Evolutionary conservation across 495 filamentous ascomycete genomes (phyloP), one percentile per base, ranked within the genome.

Genomic region (Aspergillus steynii): DNA sequence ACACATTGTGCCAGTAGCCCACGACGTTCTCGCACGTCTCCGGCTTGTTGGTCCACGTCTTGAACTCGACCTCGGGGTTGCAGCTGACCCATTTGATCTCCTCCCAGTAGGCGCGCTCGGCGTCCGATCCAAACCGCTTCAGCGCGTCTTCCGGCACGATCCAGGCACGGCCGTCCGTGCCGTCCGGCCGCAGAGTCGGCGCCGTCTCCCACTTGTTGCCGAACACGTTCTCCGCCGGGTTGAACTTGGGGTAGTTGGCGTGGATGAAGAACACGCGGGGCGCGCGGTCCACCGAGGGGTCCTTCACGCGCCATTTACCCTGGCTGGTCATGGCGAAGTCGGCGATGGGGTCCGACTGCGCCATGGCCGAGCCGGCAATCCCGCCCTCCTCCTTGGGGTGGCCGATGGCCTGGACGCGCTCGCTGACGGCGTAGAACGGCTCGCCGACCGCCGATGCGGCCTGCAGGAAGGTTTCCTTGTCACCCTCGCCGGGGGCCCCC

Each of bases 401-500:
- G 7, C 81, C 79, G 4, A 81, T 62, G 0, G 76, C 70, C 52
- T 70, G 64, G 53, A 85, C 75, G 59, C 64, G 59, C 45, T 76
- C 75, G 42, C 73, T 77, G 27, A 88, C 82, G 27, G 79, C 67
- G 60, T 83, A 86, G 65, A 79, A 85, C 0, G 81, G 72, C 25
- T 74, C 65, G 5, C 75, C 71, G 5, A 86, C 66, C 4, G 78
- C 81, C 3, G 75, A 63, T 1, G 86, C 85, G 0, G 85, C 85
- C 8, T 80, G 71, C 2, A 85, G 64, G 53, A 88, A 88, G 3
- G 83, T 88, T 63, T 89, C 86, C 68, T 88, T 89, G 65, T 89
- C 87, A 1, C 86, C 86, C 59, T 86, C 75, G 3, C 85, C 86
- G 1, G 79, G 75, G 0, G 74, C 81, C 5, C 83, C 82, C 66